Percentiles rank a stretch among this genome's conserved stretches.
phyloP scores from a whole-genome alignment of 176 grass and related monocot species.

The Chloris gayana region DNA sequence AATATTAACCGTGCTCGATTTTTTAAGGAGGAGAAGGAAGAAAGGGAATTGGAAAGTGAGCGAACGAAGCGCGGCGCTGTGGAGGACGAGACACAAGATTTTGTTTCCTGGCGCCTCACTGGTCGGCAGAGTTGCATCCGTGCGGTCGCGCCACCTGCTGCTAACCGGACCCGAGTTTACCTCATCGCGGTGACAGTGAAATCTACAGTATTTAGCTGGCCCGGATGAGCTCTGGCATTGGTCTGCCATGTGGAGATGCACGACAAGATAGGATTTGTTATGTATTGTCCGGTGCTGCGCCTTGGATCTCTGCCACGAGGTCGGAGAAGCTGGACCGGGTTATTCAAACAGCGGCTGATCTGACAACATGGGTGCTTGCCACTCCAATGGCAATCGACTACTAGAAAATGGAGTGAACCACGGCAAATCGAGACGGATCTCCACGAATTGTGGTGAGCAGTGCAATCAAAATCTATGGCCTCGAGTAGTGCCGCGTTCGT shows the following conservation, averaged over 20 bases:
- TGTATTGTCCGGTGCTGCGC: neutral
- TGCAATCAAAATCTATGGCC: neutral
- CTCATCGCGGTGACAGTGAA: neutral
- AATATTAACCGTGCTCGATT: constrained; percentile 32
- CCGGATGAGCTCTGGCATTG: neutral
- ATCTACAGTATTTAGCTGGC: neutral
- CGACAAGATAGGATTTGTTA: constrained; percentile 1
- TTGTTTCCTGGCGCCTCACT: constrained; percentile 1
- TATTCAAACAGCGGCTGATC: neutral
- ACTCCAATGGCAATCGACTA: neutral
- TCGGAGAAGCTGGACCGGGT: neutral
- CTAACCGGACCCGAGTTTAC: neutral
- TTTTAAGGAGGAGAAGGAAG: neutral
- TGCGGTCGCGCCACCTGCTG: neutral
- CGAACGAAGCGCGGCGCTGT: neutral
- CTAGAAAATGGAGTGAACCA: neutral
- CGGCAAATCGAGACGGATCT: neutral
- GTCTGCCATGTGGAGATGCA: neutral
- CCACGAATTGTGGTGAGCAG: neutral
- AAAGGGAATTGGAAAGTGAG: neutral
- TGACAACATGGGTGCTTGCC: neutral
- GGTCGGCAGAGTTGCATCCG: neutral
- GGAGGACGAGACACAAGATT: neutral
- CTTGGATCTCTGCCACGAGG: neutral
- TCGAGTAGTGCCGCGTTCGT: neutral